Evolutionary conservation across 2,329 filamentous ascomycete genomes (phyloP).

Genomic region (Hirsutella rhossiliensis): DNA sequence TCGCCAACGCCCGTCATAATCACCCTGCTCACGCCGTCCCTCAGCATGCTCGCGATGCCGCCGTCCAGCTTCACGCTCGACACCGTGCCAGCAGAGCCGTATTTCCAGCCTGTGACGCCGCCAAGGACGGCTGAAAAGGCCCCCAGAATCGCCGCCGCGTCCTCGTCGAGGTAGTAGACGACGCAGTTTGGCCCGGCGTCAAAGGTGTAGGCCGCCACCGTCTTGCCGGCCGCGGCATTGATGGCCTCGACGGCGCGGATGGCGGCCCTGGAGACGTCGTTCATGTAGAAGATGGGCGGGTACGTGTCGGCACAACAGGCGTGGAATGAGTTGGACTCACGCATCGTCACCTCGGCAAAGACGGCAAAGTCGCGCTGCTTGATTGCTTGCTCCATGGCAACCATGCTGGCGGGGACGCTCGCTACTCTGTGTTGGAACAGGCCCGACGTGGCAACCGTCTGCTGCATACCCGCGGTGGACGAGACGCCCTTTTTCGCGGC

Average conservation of each 20-base stretch:
- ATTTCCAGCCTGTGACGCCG: slow-evolving; percentile 60
- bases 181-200: slow-evolving; percentile 96
- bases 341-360: slow-evolving; percentile 89
- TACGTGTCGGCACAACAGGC: slow-evolving; percentile 89
- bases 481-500: slow-evolving; percentile 94
- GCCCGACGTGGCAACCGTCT: slow-evolving; percentile 83
- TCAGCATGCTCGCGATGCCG: slow-evolving; percentile 51
- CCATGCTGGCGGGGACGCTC: slow-evolving; percentile 68
- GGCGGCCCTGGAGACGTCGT: slow-evolving; percentile 79
- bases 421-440: slow-evolving; percentile 69
- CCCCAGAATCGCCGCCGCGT: slow-evolving; percentile 61
- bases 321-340: slow-evolving; percentile 95
- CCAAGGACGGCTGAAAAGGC: slow-evolving; percentile 59
- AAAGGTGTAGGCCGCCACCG: slow-evolving; percentile 88
- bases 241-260: slow-evolving; percentile 83
- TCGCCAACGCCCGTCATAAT: slow-evolving; percentile 89
- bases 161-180: slow-evolving; percentile 82
- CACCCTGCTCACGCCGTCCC: slow-evolving; percentile 72
- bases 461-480: slow-evolving; percentile 92
- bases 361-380: slow-evolving; percentile 65
- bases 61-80: slow-evolving; percentile 50
- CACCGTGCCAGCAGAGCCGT: slow-evolving; percentile 39
- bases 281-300: slow-evolving; percentile 98
- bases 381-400: slow-evolving; percentile 73
- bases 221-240: slow-evolving; percentile 67